Evolutionary conservation across 116 monocot species (phyloP), one percentile per base, ranked within the genome.

Genomic region (Papilionanthe hybrid): DNA sequence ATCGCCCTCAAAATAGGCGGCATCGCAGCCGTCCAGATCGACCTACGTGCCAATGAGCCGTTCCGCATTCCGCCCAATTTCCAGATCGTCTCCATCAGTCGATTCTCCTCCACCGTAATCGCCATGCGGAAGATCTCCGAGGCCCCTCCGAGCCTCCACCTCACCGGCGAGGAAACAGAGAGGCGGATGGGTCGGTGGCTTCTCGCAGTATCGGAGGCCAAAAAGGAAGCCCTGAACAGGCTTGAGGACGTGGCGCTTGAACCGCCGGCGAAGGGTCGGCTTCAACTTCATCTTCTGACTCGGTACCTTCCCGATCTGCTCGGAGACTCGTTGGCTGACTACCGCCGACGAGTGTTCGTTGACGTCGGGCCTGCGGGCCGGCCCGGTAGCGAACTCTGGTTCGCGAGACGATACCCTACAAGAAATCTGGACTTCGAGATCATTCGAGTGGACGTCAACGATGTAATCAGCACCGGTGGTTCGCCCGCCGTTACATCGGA

Each of bases 391-490:
- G 78, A 45, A 22, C 68, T 12, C 18, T 94, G 90, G 94, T 90
- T 94, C 86, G 72, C 74, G 81, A 79, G 48, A 60, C 78, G 90
- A 60, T 92, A 94, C 85, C 93, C 92, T 53, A 86, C 76, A 55
- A 80, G 60, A 65, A 48, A 83, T 25, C 80, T 76, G 5, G 82
- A 82, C 9, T 92, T 92, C 76, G 89, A 90, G 82, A 78, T 90
- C 50, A 76, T 89, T 25, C 76, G 86, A 75, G 68, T 90, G 80
- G 88, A 88, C 30, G 80, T 28, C 42, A 78, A 32, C 71, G 77
- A 9, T 9, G 85, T 15, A 1, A 57, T 29, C 42, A 42, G 72
- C 37, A 42, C 32, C 72, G 17, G 37, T 5, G 72, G 3, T 45
- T 45, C 72, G 72, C 11, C 12, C 12, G 41, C 32, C 10, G 50